Percentiles rank a stretch among this genome's conserved stretches.
Evolutionary conservation across 306 rosid species (phyloP).

Genomic region (Rosa multiflora): DNA sequence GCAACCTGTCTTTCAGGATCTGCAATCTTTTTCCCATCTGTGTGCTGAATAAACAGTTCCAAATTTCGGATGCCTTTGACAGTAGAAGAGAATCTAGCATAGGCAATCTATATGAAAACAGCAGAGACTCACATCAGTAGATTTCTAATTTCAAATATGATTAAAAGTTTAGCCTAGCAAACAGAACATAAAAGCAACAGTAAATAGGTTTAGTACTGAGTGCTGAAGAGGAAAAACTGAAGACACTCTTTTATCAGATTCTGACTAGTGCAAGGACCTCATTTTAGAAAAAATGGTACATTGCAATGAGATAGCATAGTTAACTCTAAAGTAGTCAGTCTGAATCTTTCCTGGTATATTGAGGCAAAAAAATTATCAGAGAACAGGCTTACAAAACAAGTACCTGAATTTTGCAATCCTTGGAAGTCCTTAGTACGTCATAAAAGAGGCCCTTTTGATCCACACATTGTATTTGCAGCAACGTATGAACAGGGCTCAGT

Average conservation of each 20-base stretch:
- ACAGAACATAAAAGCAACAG: neutral
- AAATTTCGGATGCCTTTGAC: conserved; percentile 57
- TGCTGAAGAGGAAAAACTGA: neutral
- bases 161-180: neutral
- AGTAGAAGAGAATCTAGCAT: conserved; percentile 66
- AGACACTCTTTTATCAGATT: neutral
- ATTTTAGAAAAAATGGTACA: neutral
- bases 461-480: conserved; percentile 76
- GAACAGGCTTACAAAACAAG: conserved; percentile 15
- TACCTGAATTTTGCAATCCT: conserved; percentile 83
- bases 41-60: conserved; percentile 67
- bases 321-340: neutral
- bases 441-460: conserved; percentile 78
- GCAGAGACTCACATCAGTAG: neutral
- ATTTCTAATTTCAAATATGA: neutral
- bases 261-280: neutral
- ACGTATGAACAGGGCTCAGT: conserved; percentile 71
- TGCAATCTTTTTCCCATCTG: conserved; percentile 61
- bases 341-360: neutral
- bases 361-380: neutral
- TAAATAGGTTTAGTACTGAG: neutral
- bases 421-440: conserved; percentile 81
- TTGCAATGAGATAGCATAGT: no score
- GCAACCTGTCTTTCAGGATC: conserved; percentile 65
- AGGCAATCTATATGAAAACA: conserved; percentile 47